phyloP scores from a whole-genome alignment of 495 filamentous ascomycete genomes.

The Extremus antarcticus region DNA sequence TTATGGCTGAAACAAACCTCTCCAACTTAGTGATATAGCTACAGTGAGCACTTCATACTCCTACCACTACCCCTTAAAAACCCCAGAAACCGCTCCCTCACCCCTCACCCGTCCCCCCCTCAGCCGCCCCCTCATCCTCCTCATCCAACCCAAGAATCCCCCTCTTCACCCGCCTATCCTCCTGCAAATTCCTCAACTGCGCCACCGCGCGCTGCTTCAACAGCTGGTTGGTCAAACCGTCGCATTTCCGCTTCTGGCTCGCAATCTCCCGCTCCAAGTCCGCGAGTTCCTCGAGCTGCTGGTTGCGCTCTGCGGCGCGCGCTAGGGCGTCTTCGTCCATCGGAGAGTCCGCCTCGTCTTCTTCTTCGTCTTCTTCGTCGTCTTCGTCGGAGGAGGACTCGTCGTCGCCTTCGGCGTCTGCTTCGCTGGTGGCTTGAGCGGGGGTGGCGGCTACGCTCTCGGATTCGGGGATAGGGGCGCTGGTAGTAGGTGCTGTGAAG shows the following conservation, averaged over 20 bases:
- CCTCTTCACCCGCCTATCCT: constrained; percentile 49
- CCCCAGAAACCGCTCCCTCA: too few relatives aligned
- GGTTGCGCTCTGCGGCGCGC: constrained; percentile 35
- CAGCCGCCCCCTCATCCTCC: constrained; percentile 3
- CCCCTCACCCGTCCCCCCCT: not conserved
- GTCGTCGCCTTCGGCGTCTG: constrained; percentile 14
- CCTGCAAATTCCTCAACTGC: constrained; percentile 43
- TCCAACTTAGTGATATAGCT: too few relatives aligned
- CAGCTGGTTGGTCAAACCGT: constrained; percentile 34
- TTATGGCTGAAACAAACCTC: too few relatives aligned
- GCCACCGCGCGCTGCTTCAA: constrained; percentile 42
- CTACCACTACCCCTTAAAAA: too few relatives aligned
- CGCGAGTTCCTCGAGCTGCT: constrained; percentile 44
- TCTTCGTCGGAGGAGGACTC: constrained; percentile 30
- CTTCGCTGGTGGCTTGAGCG: not conserved
- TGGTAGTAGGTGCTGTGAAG: constrained; percentile 19
- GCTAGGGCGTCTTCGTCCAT: constrained; percentile 33
- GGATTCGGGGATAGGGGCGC: constrained; percentile 22
- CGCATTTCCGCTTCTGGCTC: constrained; percentile 34
- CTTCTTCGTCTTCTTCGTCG: constrained; percentile 39
- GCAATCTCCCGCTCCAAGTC: constrained; percentile 36
- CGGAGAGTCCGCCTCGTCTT: constrained; percentile 19
- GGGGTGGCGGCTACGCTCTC: constrained; percentile 11
- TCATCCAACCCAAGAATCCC: constrained; percentile 21
- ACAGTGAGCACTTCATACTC: too few relatives aligned